Base-by-base conservation (phyloP, 2,329 filamentous ascomycete species). In the Berkeleyomyces rouxiae region DNA sequence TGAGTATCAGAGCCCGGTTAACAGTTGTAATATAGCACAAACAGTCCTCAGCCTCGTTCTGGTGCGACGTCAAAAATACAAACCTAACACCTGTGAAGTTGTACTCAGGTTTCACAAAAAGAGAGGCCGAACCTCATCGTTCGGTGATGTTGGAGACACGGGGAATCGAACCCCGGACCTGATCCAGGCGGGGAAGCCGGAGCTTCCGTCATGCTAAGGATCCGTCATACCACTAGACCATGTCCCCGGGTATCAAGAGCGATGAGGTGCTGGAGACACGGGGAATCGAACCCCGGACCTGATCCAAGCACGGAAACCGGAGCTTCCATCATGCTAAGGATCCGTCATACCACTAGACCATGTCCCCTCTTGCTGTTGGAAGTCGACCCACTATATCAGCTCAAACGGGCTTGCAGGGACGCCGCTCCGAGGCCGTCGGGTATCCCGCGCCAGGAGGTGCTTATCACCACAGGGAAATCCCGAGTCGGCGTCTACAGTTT, bases 221-320 rank as follows among this genome's bases (percentile, higher is more conserved):
- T 64, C 63, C 63, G 63, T 64, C 63, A 64, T 64, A 64, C 63
- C 63, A 60, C 63, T 62, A 64, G 63, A 64, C 63, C 59, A 64
- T 64, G 63, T 64, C 63, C 63, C 63, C 63, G 16, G 7, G n/a
- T 2, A 44, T 33, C 23, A 31, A 4, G 40, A 40, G 7, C 9
- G 53, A 7, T 42, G 53, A 58, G 53, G n/a, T 23, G 44, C 13
- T 42, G 53, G 9, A 42, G 11, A 43, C 63, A 65, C 63, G 63
- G 63, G 63, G 63, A 65, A 65, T 65, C 63, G 63, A 65, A 65
- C 63, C 63, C 63, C 63, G 63, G 61, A 65, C 63, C 63, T 63
- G 63, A 65, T 65, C 63, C 63, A 65, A 58, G 13, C 39, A 23
- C 23, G 23, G 23, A 58, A 37, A 33, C 3, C 23, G 55, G 31